Evolutionary conservation across 129 eudicot genomes (phyloP), one percentile per base, ranked within the genome.

Genomic region (Solidago caesia): DNA sequence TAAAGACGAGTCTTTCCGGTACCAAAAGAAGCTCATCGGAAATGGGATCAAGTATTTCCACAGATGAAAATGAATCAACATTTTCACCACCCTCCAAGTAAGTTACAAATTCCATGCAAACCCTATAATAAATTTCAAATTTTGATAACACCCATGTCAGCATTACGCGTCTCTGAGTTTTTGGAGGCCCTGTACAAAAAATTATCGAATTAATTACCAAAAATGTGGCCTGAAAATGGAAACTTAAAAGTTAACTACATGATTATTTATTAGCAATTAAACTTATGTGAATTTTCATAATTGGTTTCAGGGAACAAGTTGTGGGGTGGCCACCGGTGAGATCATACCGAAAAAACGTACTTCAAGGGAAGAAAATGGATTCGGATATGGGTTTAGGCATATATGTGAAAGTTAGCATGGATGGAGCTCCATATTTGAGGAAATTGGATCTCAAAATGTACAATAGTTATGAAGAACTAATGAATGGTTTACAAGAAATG

Each of bases 271-370:
- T 33, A 14, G 16, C 59, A 16, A 13, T 13, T 0, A 77, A 58
- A 41, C 73, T 77, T 59, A 69, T 15, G 15, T 55, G 26, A 60
- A 48, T 12, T 39, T 2, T 71, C 4, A 4, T 6, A 61, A 75
- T 48, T 25, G 33, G 55, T 72, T 74, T 79, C 87, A 90, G 96
- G 85, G 87, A 87, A 64, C 96, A 92, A 87, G 88, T 87, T 26
- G 92, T 92, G 12, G 97, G 97, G 10, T 92, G 97, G 97, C 97
- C 97, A 46, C 97, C 97, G 64, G 90, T 92, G 52, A 68, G 97
- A 74, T 87, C 96, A n/a, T 92, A 87, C 86, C 79, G 92, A 64
- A 92, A 84, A 82, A 92, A 85, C 76, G 62, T 71, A 47, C 53
- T 85, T 16, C 90, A 84, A 39, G 81, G 53, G 33, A 90, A 84